Evolutionary conservation across 495 filamentous ascomycete genomes (phyloP).

Genomic region (Penicillium verhagenii): DNA sequence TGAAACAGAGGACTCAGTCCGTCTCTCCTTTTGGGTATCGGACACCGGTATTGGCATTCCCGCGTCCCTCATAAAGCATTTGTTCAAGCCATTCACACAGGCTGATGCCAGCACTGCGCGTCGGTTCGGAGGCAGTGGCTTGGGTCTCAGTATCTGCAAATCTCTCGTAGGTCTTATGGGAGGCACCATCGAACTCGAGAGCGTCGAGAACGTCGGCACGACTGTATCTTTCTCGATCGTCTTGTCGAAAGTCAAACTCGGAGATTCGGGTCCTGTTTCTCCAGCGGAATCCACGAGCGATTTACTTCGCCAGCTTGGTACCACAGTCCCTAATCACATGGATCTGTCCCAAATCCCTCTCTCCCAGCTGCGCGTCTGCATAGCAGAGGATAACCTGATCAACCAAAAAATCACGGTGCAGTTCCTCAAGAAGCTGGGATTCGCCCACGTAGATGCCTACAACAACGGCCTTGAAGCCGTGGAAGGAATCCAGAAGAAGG

Average conservation of each 20-base stretch:
- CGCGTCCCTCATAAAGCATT: slow-evolving; percentile 51
- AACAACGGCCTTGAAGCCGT: slow-evolving; percentile 78
- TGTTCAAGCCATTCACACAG: slow-evolving; percentile 86
- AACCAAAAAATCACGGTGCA: slow-evolving; percentile 84
- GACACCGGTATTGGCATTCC: slow-evolving; percentile 87
- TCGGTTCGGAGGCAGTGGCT: slow-evolving; percentile 82
- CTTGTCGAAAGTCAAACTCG: slow-evolving; percentile 63
- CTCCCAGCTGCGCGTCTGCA: slow-evolving; percentile 72
- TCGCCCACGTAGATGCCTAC: slow-evolving; percentile 68
- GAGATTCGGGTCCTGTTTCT: slow-evolving; percentile 4
- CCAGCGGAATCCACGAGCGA: background rate
- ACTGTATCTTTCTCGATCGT: slow-evolving; percentile 77
- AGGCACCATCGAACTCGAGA: slow-evolving; percentile 77
- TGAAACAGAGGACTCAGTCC: slow-evolving; percentile 63
- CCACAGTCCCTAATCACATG: slow-evolving; percentile 15
- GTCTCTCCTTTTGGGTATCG: slow-evolving; percentile 71
- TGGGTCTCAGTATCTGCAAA: slow-evolving; percentile 88
- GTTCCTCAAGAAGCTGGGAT: slow-evolving; percentile 78
- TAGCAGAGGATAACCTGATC: slow-evolving; percentile 84
- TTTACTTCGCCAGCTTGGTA: background rate
- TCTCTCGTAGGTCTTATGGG: slow-evolving; percentile 83
- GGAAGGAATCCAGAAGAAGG: slow-evolving; percentile 68
- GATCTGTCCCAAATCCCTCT: slow-evolving; percentile 66
- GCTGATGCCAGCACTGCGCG: slow-evolving; percentile 79
- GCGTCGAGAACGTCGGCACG: slow-evolving; percentile 68